Conservation (phyloP, 768 basidiomycete species). For the Mycena amicta region DNA sequence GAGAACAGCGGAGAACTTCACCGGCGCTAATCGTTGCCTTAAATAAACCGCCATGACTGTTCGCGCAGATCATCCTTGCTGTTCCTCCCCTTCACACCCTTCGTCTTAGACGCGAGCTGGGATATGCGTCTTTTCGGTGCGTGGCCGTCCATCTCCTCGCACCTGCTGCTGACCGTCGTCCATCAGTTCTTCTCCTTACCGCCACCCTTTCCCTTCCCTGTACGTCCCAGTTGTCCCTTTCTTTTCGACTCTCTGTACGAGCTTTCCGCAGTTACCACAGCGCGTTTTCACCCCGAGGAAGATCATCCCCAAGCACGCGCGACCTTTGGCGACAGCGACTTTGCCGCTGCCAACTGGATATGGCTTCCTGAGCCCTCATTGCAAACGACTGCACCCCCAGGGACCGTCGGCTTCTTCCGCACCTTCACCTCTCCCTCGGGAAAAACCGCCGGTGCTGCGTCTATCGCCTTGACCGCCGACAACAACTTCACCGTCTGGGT, state of each 20-base stretch:
- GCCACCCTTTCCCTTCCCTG: background rate
- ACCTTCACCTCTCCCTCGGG: conserved; percentile 11
- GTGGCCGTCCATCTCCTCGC: no score
- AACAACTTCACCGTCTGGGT: conserved; percentile 20
- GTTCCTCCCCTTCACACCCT: no score
- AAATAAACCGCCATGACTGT: no score
- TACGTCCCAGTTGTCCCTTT: background rate
- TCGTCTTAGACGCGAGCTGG: no score
- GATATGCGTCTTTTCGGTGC: no score
- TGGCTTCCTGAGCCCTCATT: conserved; percentile 17
- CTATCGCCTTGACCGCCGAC: conserved; percentile 12
- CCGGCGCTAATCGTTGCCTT: no score
- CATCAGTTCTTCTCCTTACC: background rate
- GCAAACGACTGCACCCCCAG: conserved; percentile 3
- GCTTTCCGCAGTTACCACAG: background rate
- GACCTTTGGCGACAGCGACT: conserved; percentile 7
- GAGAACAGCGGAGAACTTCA: no score
- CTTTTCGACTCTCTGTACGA: background rate
- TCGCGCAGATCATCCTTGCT: no score
- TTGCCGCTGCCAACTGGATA: conserved; percentile 17
- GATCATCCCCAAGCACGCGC: background rate
- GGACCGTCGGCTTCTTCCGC: conserved; percentile 10
- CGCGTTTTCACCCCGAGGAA: background rate
- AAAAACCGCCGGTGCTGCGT: conserved; percentile 9
- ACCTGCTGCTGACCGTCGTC: no score